phyloP scores from a whole-genome alignment of 1,284 basidiomycete species.

The Sparassis latifolia region DNA sequence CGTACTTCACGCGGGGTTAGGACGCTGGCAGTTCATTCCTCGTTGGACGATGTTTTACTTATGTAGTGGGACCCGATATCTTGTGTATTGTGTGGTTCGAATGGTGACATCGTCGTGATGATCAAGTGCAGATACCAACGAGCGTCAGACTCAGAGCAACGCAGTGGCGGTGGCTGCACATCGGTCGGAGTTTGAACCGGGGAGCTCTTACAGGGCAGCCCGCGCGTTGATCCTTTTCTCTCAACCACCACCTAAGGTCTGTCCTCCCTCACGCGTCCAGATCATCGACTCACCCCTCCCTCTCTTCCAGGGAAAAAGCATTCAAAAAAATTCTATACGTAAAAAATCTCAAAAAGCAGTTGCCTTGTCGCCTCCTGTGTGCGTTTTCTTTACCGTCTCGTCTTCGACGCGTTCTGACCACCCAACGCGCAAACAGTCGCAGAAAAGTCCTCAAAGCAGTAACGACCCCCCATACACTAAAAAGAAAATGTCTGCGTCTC shows the following conservation, averaged over 20 bases:
- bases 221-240: conserved; percentile 26
- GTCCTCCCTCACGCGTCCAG: conserved; percentile 11
- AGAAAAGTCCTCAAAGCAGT: conserved; percentile 83
- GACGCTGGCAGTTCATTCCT: conserved; percentile 2
- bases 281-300: conserved; percentile 8
- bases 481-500: conserved; percentile 55
- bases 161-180: neutral
- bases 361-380: conserved; percentile 70
- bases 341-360: conserved; percentile 51
- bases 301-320: conserved; percentile 33
- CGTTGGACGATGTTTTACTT: conserved; percentile 1
- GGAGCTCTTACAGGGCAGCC: conserved; percentile 14
- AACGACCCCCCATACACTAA: conserved; percentile 62
- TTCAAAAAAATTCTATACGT: conserved; percentile 34
- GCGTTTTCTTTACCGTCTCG: conserved; percentile 23
- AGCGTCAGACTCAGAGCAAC: too few relatives aligned
- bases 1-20: conserved; percentile 80
- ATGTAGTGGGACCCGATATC: conserved; percentile 5
- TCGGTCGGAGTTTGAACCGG: conserved; percentile 31
- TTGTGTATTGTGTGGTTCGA: neutral
- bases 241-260: conserved; percentile 41
- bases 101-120: neutral
- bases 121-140: too few relatives aligned
- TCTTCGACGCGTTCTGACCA: conserved; percentile 14
- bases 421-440: conserved; percentile 33